A percentile compares a stretch with the other conserved stretches of the same genome.
These are phyloP conservation scores for Toxoplasma gondii DNA, from an alignment of 169 alveolate genomes.

Conservation along the genomic window DNA sequence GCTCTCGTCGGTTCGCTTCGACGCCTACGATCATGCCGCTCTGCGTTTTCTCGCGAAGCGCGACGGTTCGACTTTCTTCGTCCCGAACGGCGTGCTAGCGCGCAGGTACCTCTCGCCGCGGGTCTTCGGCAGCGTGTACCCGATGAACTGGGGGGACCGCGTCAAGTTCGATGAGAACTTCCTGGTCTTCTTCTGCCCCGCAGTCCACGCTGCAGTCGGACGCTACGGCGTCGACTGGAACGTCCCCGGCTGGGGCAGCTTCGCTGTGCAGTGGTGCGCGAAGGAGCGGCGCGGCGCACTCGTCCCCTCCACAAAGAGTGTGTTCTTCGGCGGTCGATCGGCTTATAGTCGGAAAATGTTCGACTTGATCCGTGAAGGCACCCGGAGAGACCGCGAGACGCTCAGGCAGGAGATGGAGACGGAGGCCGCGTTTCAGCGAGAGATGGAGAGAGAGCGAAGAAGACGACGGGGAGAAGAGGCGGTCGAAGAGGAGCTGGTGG, in stretches of 20 bases:
- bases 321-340: slow-evolving; percentile 1
- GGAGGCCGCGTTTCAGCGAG: not conserved
- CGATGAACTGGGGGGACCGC: slow-evolving; percentile 47
- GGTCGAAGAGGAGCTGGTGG: not conserved
- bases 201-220: not conserved
- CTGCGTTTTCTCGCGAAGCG: not conserved
- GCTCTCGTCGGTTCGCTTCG: slow-evolving; percentile 26
- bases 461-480: not conserved
- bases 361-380: not conserved
- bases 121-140: slow-evolving; percentile 19
- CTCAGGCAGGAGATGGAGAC: not conserved
- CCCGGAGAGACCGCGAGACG: slow-evolving; percentile 2
- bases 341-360: slow-evolving; percentile 18
- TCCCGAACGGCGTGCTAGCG: slow-evolving; percentile 6
- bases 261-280: not conserved
- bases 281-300: not conserved
- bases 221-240: slow-evolving; percentile 18
- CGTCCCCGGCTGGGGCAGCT: slow-evolving; percentile 44
- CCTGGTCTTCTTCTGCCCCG: slow-evolving; percentile 9
- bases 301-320: not conserved
- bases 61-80: not conserved
- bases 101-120: slow-evolving; percentile 33
- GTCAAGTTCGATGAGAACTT: slow-evolving; percentile 16
- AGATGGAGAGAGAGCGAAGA: not conserved
- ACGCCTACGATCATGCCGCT: slow-evolving; percentile 15